These are phyloP conservation scores for Arthroderma uncinatum DNA, from an alignment of 2,329 filamentous ascomycete genomes.

Conservation along the genomic window DNA sequence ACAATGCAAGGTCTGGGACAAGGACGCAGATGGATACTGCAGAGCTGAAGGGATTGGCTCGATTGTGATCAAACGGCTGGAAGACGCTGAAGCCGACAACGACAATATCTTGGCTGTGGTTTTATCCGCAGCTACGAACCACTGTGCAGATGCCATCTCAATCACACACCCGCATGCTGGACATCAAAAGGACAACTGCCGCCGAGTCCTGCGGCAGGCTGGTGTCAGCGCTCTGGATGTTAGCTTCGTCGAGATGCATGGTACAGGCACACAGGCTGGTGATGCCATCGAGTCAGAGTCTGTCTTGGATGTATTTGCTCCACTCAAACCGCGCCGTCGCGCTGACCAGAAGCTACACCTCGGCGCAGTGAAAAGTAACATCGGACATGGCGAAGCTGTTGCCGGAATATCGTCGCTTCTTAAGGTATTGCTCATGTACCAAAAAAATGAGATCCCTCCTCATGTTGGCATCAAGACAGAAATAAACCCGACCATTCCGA, in stretches of 20 bases:
- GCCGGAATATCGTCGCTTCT: conserved; percentile 23
- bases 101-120: conserved; percentile 36
- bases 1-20: conserved; percentile 24
- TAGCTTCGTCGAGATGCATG: conserved; percentile 2
- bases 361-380: conserved; percentile 24
- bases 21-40: conserved; percentile 33
- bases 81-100: conserved; percentile 30
- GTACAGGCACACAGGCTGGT: conserved; percentile 3
- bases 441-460: conserved; percentile 20
- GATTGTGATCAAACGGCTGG: conserved; percentile 32
- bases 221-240: conserved; percentile 41
- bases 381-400: conserved; percentile 23
- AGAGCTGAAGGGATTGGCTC: conserved; percentile 34
- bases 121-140: conserved; percentile 58
- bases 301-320: conserved; percentile 54
- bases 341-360: conserved; percentile 8
- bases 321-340: conserved; percentile 28
- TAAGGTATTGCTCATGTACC: conserved; percentile 20
- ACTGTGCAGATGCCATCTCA: conserved; percentile 68
- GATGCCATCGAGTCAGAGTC: conserved; percentile 32
- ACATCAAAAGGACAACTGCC: conserved; percentile 61
- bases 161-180: conserved; percentile 75
- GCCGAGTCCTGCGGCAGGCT: conserved; percentile 58
- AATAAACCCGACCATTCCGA: not conserved
- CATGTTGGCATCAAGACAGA: conserved; percentile 13